Base-by-base conservation (phyloP, 1,284 basidiomycete genomes). In the Mycosarcoma mackinlayi region DNA sequence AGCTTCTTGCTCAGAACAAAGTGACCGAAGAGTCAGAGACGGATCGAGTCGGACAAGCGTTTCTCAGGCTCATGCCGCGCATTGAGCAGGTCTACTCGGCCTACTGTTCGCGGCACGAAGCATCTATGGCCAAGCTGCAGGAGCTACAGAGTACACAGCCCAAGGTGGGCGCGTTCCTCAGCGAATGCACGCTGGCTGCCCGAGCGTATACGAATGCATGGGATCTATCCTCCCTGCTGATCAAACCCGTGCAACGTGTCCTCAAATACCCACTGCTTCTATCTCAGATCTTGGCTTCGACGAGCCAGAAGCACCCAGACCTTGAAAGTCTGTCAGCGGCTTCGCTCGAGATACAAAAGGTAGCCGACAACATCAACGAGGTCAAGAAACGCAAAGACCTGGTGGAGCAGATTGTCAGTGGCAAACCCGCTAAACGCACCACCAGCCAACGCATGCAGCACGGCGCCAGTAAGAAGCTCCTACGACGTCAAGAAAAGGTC, bases 171-270 rank as follows among this genome's bases (percentile, higher is more conserved):
- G 62, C 69, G 4, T 85, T 84, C 62, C 46, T 83, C 6, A 63
- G 67, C 42, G 83, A 84, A 38, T 83, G 83, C 75, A 81, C 80
- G 21, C 80, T 76, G 42, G 62, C 64, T 13, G 79, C 80, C n/a
- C 71, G 78, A 8, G 47, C 61, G 18, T 68, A 80, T 16, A 84
- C 93, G 0, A 91, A 93, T 76, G 92, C 93, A 1, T 97, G 94
- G 94, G 94, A 97, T 83, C 88, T 97, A 40, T 87, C 91, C 7
- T 95, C 93, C 1, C 87, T 96, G 62, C 88, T 96, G 61, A 96
- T 93, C 83, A 85, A 85, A 63, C 84, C 84, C 3, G 84, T 84
- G 2, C 84, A 84, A 67, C 80, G 84, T 6, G 81, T 82, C 34
- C 78, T 81, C 73, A 96, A 95, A 82, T 97, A 97, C 80, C 90